Evolutionary conservation across 1,139 yeast species (phyloP).

Genomic region (Pichia inconspicua): DNA sequence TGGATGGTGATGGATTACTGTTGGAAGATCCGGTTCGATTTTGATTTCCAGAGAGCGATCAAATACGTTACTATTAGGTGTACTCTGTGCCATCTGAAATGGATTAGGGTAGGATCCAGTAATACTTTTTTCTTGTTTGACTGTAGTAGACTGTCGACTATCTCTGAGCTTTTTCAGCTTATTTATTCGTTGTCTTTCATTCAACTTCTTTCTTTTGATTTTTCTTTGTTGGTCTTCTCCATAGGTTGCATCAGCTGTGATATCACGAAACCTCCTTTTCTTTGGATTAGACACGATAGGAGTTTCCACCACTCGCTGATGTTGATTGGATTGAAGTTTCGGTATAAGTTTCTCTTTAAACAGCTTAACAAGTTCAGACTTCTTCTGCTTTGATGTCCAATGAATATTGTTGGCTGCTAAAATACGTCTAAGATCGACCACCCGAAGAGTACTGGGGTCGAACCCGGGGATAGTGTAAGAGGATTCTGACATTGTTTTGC

Average conservation of each 20-base stretch:
- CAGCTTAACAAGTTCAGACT: conserved; percentile 15
- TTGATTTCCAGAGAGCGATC: conserved; percentile 6
- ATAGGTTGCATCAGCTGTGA: background rate
- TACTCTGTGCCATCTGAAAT: background rate
- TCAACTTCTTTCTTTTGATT: conserved; percentile 19
- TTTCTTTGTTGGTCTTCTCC: conserved; percentile 13
- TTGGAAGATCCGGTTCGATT: background rate
- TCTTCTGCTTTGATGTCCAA: conserved; percentile 16
- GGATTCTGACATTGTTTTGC: background rate
- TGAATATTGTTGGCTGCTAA: conserved; percentile 14
- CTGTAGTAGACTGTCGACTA: background rate
- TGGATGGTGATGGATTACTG: background rate
- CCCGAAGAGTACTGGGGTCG: conserved; percentile 18
- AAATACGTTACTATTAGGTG: conserved; percentile 1
- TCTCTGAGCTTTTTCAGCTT: background rate
- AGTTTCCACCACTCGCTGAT: background rate
- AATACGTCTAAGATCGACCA: conserved; percentile 20
- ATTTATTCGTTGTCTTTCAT: conserved; percentile 1
- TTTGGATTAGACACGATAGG: background rate
- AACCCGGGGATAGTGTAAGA: conserved; percentile 9
- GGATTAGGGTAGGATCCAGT: background rate
- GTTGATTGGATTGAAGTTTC: conserved; percentile 1
- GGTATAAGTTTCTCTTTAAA: conserved; percentile 13
- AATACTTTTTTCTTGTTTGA: background rate
- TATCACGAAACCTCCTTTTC: background rate